Conservation (phyloP, 1,139 yeast genomes). For the Spathaspora sp. region DNA sequence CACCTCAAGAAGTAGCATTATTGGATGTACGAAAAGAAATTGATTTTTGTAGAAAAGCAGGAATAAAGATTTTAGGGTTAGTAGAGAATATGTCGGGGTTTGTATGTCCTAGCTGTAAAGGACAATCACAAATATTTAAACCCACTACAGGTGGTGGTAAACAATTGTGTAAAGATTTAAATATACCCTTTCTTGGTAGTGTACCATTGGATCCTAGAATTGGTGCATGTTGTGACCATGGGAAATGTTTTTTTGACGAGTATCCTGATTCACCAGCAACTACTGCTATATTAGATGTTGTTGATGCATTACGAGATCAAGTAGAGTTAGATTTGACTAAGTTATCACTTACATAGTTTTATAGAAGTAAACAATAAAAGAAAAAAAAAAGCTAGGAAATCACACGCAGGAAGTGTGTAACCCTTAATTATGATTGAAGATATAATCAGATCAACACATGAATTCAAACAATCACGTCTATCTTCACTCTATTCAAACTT, state of each 20-base stretch:
- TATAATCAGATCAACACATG: slow-evolving; percentile 17
- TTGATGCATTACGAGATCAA: slow-evolving; percentile 56
- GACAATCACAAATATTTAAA: slow-evolving; percentile 85
- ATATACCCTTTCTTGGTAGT: slow-evolving; percentile 77
- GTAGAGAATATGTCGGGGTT: slow-evolving; percentile 99
- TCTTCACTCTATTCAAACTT: slow-evolving; percentile 69
- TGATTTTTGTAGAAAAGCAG: slow-evolving; percentile 90
- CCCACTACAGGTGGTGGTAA: slow-evolving; percentile 98
- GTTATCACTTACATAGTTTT: slow-evolving; percentile 8
- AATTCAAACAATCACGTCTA: slow-evolving; percentile 50
- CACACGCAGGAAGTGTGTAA: not conserved
- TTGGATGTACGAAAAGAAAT: slow-evolving; percentile 95
- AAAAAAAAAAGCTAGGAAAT: not conserved
- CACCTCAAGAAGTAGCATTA: slow-evolving; percentile 96
- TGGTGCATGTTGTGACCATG: slow-evolving; percentile 84
- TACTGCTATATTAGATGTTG: slow-evolving; percentile 80
- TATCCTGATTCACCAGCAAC: slow-evolving; percentile 95
- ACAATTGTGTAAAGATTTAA: slow-evolving; percentile 74
- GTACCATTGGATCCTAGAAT: slow-evolving; percentile 97
- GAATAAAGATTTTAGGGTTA: slow-evolving; percentile 78
- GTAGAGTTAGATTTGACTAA: slow-evolving; percentile 29
- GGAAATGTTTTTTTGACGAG: slow-evolving; percentile 80
- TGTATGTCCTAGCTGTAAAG: slow-evolving; percentile 93
- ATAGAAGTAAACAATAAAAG: no score
- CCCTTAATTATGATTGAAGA: slow-evolving; percentile 12